phyloP scores from a whole-genome alignment of 1,284 basidiomycete species.

The Coriolopsis trogii region DNA sequence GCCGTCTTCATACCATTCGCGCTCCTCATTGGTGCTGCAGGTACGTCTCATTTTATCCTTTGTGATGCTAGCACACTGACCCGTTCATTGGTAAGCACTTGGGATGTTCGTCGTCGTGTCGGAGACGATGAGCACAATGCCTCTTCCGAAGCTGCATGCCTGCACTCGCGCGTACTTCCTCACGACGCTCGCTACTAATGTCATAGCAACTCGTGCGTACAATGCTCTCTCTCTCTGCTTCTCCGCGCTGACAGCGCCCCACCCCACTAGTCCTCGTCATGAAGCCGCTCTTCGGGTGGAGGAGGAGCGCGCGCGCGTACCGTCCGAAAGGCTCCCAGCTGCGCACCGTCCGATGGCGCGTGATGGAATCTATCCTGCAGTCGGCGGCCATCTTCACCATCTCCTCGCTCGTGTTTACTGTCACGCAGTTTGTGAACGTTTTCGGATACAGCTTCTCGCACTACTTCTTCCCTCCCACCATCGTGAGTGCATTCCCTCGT shows the following conservation, averaged over 20 bases:
- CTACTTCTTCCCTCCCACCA: neutral
- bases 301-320: neutral
- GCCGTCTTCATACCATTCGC: neutral
- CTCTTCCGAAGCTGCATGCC: neutral
- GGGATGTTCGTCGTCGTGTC: neutral
- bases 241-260: neutral
- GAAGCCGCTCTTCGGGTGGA: conserved; percentile 9
- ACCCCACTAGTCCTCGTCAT: conserved; percentile 8
- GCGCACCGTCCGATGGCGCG: conserved; percentile 14
- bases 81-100: neutral
- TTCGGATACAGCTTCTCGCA: neutral
- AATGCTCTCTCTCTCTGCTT: neutral
- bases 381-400: conserved; percentile 18
- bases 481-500: neutral
- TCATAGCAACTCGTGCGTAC: conserved; percentile 1
- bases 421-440: conserved; percentile 14
- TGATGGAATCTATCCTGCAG: conserved; percentile 20
- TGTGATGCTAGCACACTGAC: neutral
- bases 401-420: conserved; percentile 10
- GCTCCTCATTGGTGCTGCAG: conserved; percentile 2
- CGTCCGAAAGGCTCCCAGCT: conserved; percentile 4
- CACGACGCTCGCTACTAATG: conserved; percentile 1
- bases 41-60: neutral
- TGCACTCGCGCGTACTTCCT: neutral
- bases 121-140: neutral